Base-by-base conservation (phyloP, 768 basidiomycete species). In the Lactifluus hygrophoroides region DNA sequence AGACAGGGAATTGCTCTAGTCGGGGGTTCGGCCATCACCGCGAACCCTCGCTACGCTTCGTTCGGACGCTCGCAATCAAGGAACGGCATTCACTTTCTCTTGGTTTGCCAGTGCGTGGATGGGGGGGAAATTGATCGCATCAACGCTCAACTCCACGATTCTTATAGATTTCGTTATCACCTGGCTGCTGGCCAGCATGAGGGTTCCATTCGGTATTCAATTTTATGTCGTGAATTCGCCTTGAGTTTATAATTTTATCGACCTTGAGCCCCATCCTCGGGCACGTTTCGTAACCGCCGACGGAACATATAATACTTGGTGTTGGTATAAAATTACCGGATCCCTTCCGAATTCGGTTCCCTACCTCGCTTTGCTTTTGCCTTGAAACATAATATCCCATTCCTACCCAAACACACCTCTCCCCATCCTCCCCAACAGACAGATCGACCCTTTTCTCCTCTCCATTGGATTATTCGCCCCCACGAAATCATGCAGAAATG, bases 401-500 rank as follows among this genome's bases (percentile, higher is more conserved):
- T n/a, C n/a, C n/a, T n/a, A n/a, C n/a, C n/a, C n/a, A n/a, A n/a
- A n/a, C n/a, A n/a, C n/a, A n/a, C 40, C 5, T 3, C 44, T 11
- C 23, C 38, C 21, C 21, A 5, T 17, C 7, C 32, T 10, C 32
- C 10, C 32, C 32, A 21, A 14, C 25, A 10, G 21, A 27, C n/a
- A 40, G 8, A n/a, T 23, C 19, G n/a, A n/a, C n/a, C n/a, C n/a
- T n/a, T n/a, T 21, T 17, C 8, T 6, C 35, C 50, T n/a, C 44
- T 37, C 34, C 35, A 34, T 21, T n/a, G 8, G 10, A 35, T 16
- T 11, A 35, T 17, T 13, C 35, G 10, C 17, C 16, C 34, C 19
- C 25, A 28, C 27, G 21, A 9, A 6, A 42, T 40, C 5, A 58
- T 52, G 45, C 64, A 75, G 45, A 56, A 55, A 35, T 73, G 71